Evolutionary conservation across 345 rosid species (phyloP).

Genomic region (Cardamine occulta): DNA sequence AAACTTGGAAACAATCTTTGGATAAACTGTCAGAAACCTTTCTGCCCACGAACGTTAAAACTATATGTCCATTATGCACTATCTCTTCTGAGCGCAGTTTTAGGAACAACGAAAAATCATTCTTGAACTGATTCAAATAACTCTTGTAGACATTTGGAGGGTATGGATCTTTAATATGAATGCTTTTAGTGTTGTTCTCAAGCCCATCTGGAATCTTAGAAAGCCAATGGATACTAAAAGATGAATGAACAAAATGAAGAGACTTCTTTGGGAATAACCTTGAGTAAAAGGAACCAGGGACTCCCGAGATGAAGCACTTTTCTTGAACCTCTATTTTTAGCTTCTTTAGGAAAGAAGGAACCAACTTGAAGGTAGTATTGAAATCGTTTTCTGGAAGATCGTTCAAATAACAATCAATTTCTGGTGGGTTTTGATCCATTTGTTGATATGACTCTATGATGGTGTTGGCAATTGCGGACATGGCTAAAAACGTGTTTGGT

Average conservation of each 20-base stretch:
- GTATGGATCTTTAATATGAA: constrained; percentile 38
- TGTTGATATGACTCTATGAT: neutral
- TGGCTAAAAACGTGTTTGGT: constrained; percentile 35
- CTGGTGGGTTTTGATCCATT: constrained; percentile 15
- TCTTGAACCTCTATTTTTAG: neutral
- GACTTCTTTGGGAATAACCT: constrained; percentile 40
- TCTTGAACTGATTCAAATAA: constrained; percentile 47
- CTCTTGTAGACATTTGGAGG: constrained; percentile 41
- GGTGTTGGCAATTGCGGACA: constrained; percentile 22
- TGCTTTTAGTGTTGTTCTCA: constrained; percentile 32
- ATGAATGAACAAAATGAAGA: constrained; percentile 47
- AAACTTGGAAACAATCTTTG: constrained; percentile 28
- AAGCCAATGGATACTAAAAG: constrained; percentile 51
- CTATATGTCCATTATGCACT: constrained; percentile 44
- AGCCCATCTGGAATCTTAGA: constrained; percentile 41
- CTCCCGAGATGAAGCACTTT: constrained; percentile 43
- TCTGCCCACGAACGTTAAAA: constrained; percentile 46
- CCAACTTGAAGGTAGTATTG: constrained; percentile 31
- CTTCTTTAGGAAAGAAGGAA: constrained; percentile 6
- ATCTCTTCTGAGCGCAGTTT: constrained; percentile 47
- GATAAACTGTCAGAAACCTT: constrained; percentile 37
- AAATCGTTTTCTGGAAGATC: constrained; percentile 50
- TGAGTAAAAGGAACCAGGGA: constrained; percentile 42
- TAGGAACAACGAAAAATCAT: constrained; percentile 49
- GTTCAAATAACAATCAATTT: constrained; percentile 27